These are phyloP conservation scores for Artomyces pyxidatus DNA, from an alignment of 768 basidiomycete genomes.

Conservation along the genomic window DNA sequence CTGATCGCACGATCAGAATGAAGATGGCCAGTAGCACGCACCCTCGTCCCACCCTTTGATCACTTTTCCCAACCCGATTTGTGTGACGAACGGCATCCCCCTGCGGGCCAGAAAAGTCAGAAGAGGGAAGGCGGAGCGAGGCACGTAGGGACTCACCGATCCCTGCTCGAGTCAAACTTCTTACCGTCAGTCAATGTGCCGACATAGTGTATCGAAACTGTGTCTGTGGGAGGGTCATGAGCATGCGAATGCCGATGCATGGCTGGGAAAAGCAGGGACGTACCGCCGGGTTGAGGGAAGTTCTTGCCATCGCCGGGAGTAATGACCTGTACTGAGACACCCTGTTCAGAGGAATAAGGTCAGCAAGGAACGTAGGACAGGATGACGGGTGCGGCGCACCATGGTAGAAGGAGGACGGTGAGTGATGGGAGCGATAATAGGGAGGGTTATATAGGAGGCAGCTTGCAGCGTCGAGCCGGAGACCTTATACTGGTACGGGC, in stretches of 20 bases:
- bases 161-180: conserved; percentile 69
- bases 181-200: conserved; percentile 59
- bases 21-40: conserved; percentile 21
- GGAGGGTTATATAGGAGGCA: conserved; percentile 16
- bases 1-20: conserved; percentile 7
- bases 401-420: conserved; percentile 4
- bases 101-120: conserved; percentile 27
- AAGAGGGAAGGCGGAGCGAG: no score
- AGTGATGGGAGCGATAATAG: conserved; percentile 5
- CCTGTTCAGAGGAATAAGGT: conserved; percentile 38
- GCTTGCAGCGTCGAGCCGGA: conserved; percentile 12
- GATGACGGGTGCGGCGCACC: conserved; percentile 6
- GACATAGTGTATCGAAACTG: conserved; percentile 70
- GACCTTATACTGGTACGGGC: not conserved
- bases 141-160: conserved; percentile 44
- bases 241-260: not conserved
- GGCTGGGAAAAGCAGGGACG: conserved; percentile 21
- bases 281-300: conserved; percentile 68
- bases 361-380: conserved; percentile 2
- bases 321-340: conserved; percentile 58
- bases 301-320: conserved; percentile 48
- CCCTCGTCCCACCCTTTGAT: conserved; percentile 93
- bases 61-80: conserved; percentile 75
- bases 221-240: conserved; percentile 37
- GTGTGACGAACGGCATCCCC: conserved; percentile 49